Evolutionary conservation across 768 basidiomycete genomes (phyloP).

Genomic region (Amanita exitialis): DNA sequence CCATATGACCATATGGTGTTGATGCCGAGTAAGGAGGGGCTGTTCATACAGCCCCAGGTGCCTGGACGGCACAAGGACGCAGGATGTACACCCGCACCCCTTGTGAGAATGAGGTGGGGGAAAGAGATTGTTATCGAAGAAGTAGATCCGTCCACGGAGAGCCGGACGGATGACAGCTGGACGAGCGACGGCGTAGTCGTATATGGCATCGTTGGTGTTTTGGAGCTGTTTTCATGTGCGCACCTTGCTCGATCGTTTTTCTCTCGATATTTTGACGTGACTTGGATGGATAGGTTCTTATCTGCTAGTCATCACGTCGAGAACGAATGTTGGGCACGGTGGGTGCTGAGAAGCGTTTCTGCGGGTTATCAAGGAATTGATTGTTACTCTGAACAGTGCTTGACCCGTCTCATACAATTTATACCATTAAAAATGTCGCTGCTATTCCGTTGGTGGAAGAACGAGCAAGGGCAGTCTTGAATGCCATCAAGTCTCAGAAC

Average conservation of each 20-base stretch:
- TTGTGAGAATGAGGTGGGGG: constrained; percentile 47
- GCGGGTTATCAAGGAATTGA: background rate
- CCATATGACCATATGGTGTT: constrained; percentile 64
- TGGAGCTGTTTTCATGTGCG: constrained; percentile 66
- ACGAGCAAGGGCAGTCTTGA: constrained; percentile 44
- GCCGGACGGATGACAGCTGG: constrained; percentile 33
- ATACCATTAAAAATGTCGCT: constrained; percentile 55
- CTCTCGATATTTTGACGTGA: constrained; percentile 6
- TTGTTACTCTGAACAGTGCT: constrained; percentile 38
- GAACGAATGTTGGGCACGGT: constrained; percentile 57
- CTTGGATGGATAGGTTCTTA: constrained; percentile 46
- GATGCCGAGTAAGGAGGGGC: constrained; percentile 45
- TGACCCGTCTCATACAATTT: constrained; percentile 50
- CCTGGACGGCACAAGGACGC: constrained; percentile 10
- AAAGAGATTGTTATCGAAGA: constrained; percentile 47
- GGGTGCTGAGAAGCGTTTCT: constrained; percentile 18
- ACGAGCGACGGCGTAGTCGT: constrained; percentile 36
- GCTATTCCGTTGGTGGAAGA: constrained; percentile 67
- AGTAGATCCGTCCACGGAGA: constrained; percentile 31
- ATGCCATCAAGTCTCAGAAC: constrained; percentile 43
- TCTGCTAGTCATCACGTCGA: constrained; percentile 61
- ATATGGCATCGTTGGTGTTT: constrained; percentile 68
- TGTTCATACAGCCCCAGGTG: constrained; percentile 55
- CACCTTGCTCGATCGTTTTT: constrained; percentile 6
- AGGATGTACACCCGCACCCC: constrained; percentile 17